phyloP scores from a whole-genome alignment of 768 basidiomycete genomes.

The Rhizopogon vinicolor region DNA sequence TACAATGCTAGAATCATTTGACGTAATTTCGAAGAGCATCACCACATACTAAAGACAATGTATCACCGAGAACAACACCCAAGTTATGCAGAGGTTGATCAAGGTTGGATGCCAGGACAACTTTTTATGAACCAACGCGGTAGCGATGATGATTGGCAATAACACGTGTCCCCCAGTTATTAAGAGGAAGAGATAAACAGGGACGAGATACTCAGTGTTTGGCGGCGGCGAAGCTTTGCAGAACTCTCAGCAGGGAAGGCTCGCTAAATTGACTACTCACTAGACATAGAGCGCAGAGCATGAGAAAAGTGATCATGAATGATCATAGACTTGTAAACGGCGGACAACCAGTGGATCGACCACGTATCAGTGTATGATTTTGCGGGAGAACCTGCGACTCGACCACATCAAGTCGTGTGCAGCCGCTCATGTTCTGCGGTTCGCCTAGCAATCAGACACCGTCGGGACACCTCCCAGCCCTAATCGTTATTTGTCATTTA shows the following conservation, averaged over 20 bases:
- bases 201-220: constrained; percentile 25
- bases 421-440: background rate
- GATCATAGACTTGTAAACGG: background rate
- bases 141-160: constrained; percentile 43
- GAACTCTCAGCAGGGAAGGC: background rate
- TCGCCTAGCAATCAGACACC: background rate
- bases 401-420: background rate
- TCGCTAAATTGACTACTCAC: constrained; percentile 8
- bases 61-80: constrained; percentile 50
- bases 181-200: constrained; percentile 43
- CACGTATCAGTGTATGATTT: constrained; percentile 5
- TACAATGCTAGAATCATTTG: background rate
- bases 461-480: background rate
- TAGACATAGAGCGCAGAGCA: constrained; percentile 6
- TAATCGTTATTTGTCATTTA: background rate
- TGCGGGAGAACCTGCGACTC: background rate
- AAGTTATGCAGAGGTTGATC: constrained; percentile 54
- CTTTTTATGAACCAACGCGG: constrained; percentile 38
- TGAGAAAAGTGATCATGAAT: background rate
- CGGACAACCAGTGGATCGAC: constrained; percentile 2
- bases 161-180: constrained; percentile 50
- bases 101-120: constrained; percentile 45
- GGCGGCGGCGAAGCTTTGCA: constrained; percentile 10
- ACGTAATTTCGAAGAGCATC: background rate
- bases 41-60: constrained; percentile 47